Percentiles rank a stretch among this genome's conserved stretches.
These are phyloP conservation scores for Camelina neglecta DNA, from an alignment of 345 rosid species.

Conservation along the genomic window DNA sequence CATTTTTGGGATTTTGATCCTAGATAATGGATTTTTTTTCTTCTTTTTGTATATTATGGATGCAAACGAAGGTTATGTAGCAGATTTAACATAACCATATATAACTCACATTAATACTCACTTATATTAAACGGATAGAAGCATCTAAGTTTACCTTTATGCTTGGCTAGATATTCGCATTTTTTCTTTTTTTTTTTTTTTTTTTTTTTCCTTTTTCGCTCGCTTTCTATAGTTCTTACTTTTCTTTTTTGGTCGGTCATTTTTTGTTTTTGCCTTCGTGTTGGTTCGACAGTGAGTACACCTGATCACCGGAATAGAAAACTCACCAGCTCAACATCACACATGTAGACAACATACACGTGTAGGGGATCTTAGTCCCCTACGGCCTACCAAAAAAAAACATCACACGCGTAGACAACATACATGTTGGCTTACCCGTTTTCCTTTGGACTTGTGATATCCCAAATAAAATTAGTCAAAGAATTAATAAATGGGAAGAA, in stretches of 20 bases:
- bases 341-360: not conserved
- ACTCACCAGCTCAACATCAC: not conserved
- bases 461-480: not conserved
- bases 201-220: too few relatives aligned
- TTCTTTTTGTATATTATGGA: too few relatives aligned
- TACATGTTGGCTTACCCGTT: not conserved
- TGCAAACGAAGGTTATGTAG: not conserved
- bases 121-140: not conserved
- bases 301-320: not conserved
- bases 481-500: not conserved
- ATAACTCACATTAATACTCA: too few relatives aligned
- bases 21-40: too few relatives aligned
- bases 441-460: not conserved
- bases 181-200: not conserved
- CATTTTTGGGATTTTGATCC: too few relatives aligned
- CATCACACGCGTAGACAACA: conserved; percentile 2
- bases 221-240: conserved; percentile 3
- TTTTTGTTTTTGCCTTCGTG: conserved; percentile 12
- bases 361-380: not conserved
- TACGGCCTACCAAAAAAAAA: not conserved
- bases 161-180: not conserved
- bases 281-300: not conserved
- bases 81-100: too few relatives aligned
- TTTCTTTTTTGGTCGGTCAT: conserved; percentile 25
- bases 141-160: not conserved